Percentiles rank a stretch among this genome's conserved stretches.
Conservation (phyloP, 371 early-diverging fungal species). For the Choanephora cucurbitarum region DNA sequence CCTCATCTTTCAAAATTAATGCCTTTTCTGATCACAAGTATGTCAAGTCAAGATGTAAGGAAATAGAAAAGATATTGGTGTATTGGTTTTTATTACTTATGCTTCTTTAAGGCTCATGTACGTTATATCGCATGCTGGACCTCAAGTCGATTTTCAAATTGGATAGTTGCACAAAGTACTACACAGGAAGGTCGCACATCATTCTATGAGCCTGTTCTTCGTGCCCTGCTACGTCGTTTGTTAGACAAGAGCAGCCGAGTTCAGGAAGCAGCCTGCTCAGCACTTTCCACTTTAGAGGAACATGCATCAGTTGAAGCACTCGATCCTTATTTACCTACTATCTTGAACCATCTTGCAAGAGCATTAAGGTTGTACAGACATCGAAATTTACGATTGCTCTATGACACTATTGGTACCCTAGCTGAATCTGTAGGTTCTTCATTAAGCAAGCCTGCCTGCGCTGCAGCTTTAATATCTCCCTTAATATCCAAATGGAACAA, state of each 20-base stretch:
- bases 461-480: conserved; percentile 82
- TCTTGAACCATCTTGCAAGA: conserved; percentile 72
- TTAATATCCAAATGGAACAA: conserved; percentile 82
- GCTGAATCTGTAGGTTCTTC: conserved; percentile 87
- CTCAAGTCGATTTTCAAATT: conserved; percentile 85
- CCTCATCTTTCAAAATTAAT: conserved; percentile 85
- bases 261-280: conserved; percentile 94
- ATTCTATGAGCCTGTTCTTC: conserved; percentile 83
- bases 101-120: conserved; percentile 68
- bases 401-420: conserved; percentile 92
- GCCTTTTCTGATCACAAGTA: conserved; percentile 74
- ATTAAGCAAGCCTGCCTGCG: conserved; percentile 74
- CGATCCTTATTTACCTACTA: conserved; percentile 81
- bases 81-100: background rate
- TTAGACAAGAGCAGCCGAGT: conserved; percentile 92
- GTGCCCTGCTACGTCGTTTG: conserved; percentile 74
- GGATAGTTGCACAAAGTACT: conserved; percentile 68
- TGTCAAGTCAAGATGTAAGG: conserved; percentile 74
- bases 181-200: conserved; percentile 58
- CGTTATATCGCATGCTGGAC: conserved; percentile 97
- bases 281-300: conserved; percentile 92
- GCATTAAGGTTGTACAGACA: conserved; percentile 87
- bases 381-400: conserved; percentile 87
- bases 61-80: conserved; percentile 4
- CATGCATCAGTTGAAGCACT: conserved; percentile 74